Conservation (phyloP, 345 rosid genomes). For the Populus tremula region DNA sequence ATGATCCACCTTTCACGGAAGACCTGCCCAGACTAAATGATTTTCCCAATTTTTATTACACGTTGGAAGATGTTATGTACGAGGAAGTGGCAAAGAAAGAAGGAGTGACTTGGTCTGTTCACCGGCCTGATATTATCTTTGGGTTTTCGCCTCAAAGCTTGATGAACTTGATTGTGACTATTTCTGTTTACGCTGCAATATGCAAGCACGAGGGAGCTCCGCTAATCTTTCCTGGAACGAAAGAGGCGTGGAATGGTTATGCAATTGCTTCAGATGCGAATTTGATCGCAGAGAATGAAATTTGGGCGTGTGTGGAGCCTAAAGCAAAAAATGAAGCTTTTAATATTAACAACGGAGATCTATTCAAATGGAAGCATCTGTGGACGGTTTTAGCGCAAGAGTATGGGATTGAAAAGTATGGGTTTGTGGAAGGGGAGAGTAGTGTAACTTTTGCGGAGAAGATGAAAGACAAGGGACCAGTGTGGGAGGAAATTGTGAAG, state of each 20-base stretch:
- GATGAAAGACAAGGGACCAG: slow-evolving; percentile 65
- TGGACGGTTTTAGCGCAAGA: slow-evolving; percentile 77
- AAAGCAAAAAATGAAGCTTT: slow-evolving; percentile 65
- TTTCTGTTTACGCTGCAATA: slow-evolving; percentile 74
- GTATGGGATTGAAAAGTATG: slow-evolving; percentile 72
- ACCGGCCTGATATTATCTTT: slow-evolving; percentile 55
- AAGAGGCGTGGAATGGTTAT: slow-evolving; percentile 64
- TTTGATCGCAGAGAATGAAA: slow-evolving; percentile 78
- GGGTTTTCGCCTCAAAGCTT: slow-evolving; percentile 84
- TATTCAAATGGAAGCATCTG: slow-evolving; percentile 78
- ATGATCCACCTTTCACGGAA: slow-evolving; percentile 76
- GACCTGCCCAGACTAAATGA: slow-evolving; percentile 63
- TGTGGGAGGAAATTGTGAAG: slow-evolving; percentile 78
- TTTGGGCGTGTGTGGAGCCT: slow-evolving; percentile 77
- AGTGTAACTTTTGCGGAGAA: slow-evolving; percentile 46
- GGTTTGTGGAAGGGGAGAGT: slow-evolving; percentile 49
- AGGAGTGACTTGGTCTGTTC: slow-evolving; percentile 64
- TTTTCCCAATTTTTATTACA: slow-evolving; percentile 58
- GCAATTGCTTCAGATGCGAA: slow-evolving; percentile 58
- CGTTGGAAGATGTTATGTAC: slow-evolving; percentile 60
- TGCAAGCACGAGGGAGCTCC: slow-evolving; percentile 71
- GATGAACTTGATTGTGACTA: slow-evolving; percentile 61
- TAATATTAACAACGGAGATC: slow-evolving; percentile 67
- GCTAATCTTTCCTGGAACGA: slow-evolving; percentile 58
- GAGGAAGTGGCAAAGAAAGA: slow-evolving; percentile 58